phyloP scores from a whole-genome alignment of 2,329 filamentous ascomycete genomes.

The Chaetomium globosum region DNA sequence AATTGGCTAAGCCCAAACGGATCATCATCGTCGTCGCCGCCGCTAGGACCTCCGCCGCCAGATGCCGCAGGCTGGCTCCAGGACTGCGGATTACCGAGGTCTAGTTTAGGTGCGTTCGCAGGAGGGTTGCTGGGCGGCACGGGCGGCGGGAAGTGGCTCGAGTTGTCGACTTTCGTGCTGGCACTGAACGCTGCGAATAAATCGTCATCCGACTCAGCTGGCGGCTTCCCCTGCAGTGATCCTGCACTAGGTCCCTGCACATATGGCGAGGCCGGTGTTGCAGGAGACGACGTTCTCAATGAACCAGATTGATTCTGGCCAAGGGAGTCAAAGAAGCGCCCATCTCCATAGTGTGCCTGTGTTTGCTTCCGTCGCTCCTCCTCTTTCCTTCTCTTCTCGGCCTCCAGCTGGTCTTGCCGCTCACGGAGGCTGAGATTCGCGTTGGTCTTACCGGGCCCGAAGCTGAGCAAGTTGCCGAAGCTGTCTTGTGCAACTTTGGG shows the following conservation, averaged over 20 bases:
- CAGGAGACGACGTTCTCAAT: slow-evolving; percentile 47
- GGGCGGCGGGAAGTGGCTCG: slow-evolving; percentile 65
- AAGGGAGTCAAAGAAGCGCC: slow-evolving; percentile 74
- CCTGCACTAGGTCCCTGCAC: slow-evolving; percentile 8
- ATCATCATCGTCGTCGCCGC: slow-evolving; percentile 80
- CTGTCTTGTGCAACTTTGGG: slow-evolving; percentile 66
- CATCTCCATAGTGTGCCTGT: slow-evolving; percentile 76
- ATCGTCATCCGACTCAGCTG: slow-evolving; percentile 58
- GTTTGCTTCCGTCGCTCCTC: slow-evolving; percentile 71
- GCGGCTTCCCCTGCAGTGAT: slow-evolving; percentile 39
- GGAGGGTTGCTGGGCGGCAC: slow-evolving; percentile 49
- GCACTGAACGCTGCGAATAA: slow-evolving; percentile 69
- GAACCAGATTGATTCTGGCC: slow-evolving; percentile 54
- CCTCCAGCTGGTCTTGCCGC: slow-evolving; percentile 68
- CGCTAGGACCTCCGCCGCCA: slow-evolving; percentile 46
- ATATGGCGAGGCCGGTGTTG: slow-evolving; percentile 40
- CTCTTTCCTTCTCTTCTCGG: slow-evolving; percentile 70
- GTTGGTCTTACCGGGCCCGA: slow-evolving; percentile 61
- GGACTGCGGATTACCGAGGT: slow-evolving; percentile 57
- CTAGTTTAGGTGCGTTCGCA: slow-evolving; percentile 48
- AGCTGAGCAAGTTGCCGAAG: slow-evolving; percentile 75
- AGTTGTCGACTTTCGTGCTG: slow-evolving; percentile 67
- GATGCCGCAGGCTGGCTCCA: slow-evolving; percentile 50
- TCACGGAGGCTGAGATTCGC: slow-evolving; percentile 78
- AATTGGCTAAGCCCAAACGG: slow-evolving; percentile 79